Conservation (phyloP, 208 protist species). For the Porcisia deanei region DNA sequence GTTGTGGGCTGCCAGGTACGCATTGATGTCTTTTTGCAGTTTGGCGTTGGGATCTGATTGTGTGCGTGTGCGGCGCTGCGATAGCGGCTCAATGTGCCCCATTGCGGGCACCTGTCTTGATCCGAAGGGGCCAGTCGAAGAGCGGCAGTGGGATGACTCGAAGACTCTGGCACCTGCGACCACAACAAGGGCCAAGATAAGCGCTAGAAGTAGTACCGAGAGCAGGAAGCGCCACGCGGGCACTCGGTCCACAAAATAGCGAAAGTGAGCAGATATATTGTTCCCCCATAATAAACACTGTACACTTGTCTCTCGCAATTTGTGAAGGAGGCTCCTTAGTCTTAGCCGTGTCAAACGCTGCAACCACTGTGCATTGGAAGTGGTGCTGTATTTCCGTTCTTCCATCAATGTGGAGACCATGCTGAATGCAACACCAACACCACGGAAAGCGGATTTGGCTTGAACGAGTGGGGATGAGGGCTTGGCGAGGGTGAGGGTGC, state of each 20-base stretch:
- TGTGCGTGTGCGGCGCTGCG: neutral
- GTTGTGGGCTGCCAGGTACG: conserved; percentile 1
- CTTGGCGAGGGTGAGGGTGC: neutral
- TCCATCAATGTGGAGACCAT: too few relatives aligned
- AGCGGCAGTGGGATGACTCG: neutral
- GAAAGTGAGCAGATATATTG: neutral
- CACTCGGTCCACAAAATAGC: neutral
- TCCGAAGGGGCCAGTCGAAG: neutral
- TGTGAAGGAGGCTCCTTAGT: neutral
- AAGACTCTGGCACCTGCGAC: too few relatives aligned
- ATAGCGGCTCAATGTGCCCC: neutral
- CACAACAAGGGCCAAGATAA: neutral
- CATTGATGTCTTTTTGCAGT: conserved; percentile 1
- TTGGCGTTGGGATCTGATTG: neutral
- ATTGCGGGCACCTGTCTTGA: neutral
- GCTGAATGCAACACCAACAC: neutral
- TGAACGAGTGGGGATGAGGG: too few relatives aligned
- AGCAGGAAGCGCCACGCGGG: neutral
- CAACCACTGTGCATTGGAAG: neutral
- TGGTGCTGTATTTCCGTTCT: neutral
- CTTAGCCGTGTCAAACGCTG: too few relatives aligned
- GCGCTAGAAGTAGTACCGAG: neutral
- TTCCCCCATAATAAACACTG: neutral
- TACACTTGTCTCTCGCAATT: neutral
- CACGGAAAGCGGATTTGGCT: neutral